These are phyloP conservation scores for Diaporthe nobilis DNA, from an alignment of 2,329 filamentous ascomycete species.

Conservation along the genomic window DNA sequence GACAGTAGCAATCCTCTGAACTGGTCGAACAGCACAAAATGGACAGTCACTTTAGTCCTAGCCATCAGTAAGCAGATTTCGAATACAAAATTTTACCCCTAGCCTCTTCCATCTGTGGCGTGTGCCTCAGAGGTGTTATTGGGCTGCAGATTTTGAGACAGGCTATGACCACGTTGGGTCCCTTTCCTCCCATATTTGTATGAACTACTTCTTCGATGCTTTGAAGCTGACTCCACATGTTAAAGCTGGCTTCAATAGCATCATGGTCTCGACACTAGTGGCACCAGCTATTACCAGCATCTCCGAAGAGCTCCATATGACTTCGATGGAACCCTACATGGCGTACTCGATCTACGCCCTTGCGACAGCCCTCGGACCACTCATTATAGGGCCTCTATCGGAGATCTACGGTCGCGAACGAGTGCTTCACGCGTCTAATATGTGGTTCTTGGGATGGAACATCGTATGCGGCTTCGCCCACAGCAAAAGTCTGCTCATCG, in stretches of 20 bases:
- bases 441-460: conserved; percentile 66
- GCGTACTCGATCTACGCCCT: conserved; percentile 60
- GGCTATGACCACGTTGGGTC: no score
- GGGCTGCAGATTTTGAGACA: no score
- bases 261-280: conserved; percentile 67
- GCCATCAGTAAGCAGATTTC: conserved; percentile 51
- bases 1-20: conserved; percentile 53
- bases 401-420: conserved; percentile 63
- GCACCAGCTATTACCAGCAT: conserved; percentile 65
- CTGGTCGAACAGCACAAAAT: conserved; percentile 59
- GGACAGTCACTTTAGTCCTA: conserved; percentile 63
- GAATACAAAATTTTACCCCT: no score
- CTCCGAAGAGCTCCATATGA: conserved; percentile 66
- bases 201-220: no score
- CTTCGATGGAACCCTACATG: conserved; percentile 61
- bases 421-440: conserved; percentile 59
- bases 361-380: conserved; percentile 59
- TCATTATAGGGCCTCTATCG: conserved; percentile 60
- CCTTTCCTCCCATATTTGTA: no score
- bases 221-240: no score
- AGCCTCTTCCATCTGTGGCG: no score
- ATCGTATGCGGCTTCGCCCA: conserved; percentile 59
- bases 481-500: conserved; percentile 57
- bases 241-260: conserved; percentile 61
- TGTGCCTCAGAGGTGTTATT: no score